These are phyloP conservation scores for Narthecium ossifragum DNA, from an alignment of 106 monocot genomes.

Conservation along the genomic window DNA sequence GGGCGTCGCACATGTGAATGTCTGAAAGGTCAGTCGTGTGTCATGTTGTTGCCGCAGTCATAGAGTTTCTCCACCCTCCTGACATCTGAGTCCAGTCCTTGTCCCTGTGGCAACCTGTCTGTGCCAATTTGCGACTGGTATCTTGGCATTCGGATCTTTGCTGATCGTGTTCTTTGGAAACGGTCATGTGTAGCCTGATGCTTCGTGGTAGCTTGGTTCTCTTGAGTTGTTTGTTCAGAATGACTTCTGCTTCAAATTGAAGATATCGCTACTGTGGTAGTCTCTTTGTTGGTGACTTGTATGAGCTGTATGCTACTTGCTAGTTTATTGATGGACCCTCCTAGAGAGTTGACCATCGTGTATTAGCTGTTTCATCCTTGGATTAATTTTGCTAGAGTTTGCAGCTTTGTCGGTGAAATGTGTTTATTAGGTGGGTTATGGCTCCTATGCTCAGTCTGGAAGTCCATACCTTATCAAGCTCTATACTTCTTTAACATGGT, in stretches of 20 bases:
- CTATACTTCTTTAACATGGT: too few relatives aligned
- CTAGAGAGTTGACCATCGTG: not conserved
- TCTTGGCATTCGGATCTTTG: not conserved
- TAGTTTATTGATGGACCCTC: not conserved
- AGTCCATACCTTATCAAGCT: too few relatives aligned
- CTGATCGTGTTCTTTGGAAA: constrained; percentile 5
- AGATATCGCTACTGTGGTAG: not conserved
- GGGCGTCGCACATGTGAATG: constrained; percentile 44
- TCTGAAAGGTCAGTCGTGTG: constrained; percentile 59
- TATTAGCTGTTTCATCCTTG: not conserved
- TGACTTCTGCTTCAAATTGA: not conserved
- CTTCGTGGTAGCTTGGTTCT: constrained; percentile 12
- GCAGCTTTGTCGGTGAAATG: too few relatives aligned
- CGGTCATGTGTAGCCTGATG: too few relatives aligned
- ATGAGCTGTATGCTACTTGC: not conserved
- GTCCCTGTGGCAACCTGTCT: constrained; percentile 18
- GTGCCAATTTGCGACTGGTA: constrained; percentile 7
- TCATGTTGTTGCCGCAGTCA: constrained; percentile 28
- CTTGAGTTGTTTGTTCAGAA: constrained; percentile 1
- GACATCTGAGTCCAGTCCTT: constrained; percentile 23
- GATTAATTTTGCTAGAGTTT: too few relatives aligned
- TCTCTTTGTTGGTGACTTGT: not conserved
- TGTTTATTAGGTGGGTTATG: too few relatives aligned
- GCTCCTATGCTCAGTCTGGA: too few relatives aligned
- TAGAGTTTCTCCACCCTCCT: constrained; percentile 25